These are phyloP conservation scores for Paramecium sexaurelia DNA, from an alignment of 73 alveolate genomes.

Conservation along the genomic window DNA sequence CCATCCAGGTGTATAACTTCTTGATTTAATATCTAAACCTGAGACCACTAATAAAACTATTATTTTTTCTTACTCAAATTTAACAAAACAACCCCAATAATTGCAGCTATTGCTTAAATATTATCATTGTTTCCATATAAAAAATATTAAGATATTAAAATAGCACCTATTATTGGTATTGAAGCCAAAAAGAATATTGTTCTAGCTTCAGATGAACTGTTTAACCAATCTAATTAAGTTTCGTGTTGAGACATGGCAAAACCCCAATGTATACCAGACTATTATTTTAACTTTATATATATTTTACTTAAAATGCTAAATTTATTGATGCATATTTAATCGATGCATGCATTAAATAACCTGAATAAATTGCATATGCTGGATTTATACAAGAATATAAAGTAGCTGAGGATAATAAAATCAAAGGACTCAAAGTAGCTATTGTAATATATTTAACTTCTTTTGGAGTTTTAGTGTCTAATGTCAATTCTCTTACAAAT, in stretches of 20 bases:
- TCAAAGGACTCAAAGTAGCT: not conserved
- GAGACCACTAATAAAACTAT: not conserved
- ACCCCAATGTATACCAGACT: conserved; percentile 56
- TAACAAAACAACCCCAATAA: not conserved
- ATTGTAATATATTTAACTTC: not conserved
- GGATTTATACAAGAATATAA: not conserved
- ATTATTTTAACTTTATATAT: not conserved
- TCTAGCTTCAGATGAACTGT: conserved; percentile 42
- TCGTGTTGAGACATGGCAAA: conserved; percentile 30
- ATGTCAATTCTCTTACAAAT: not conserved
- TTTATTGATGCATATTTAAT: not conserved
- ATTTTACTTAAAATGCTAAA: conserved; percentile 5
- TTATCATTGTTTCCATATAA: not conserved
- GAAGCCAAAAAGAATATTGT: not conserved
- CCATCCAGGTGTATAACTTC: not conserved
- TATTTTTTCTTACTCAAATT: not conserved
- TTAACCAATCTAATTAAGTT: conserved; percentile 15
- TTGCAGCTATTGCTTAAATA: not conserved
- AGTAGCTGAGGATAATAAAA: not conserved
- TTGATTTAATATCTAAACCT: not conserved
- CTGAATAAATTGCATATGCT: not conserved
- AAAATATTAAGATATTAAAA: not conserved
- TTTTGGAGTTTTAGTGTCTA: not conserved
- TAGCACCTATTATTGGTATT: not conserved
- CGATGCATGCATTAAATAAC: conserved; percentile 10